Base-by-base conservation (phyloP, 345 rosid species). In the Lumnitzera racemosa region DNA sequence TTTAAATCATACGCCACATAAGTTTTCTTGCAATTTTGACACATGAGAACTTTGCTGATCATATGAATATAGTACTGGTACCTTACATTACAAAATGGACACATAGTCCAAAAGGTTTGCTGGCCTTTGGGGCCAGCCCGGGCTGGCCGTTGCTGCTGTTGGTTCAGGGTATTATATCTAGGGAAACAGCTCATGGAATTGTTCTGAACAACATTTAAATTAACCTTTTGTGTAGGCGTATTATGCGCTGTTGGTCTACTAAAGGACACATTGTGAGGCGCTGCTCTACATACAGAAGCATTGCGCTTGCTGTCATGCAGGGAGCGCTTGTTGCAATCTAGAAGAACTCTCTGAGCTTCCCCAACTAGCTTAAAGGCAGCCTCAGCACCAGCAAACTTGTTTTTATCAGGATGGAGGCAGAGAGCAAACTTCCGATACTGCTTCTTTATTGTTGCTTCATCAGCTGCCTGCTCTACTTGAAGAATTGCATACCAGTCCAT, bases 371-470 rank as follows among this genome's bases (percentile, higher is more conserved):
- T 90, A 69, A 90, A 94, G 48, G 99, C 99, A 65, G 87, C 75
- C 72, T 94, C 99, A 10, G 97, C 96, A 24, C 99, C 96, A 50
- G 97, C 86, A 64, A 90, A 80, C 66, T 81, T 80, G 71, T 86
- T 94, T 73, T 94, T 94, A 72, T 94, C 97, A 2, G 97, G 99
- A 73, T 94, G 99, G 56, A 94, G 96, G 51, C 54, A 72, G 53
- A 94, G 87, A 17, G 99, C 97, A 61, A 83, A 76, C 78, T 84
- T 94, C 71, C 69, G 78, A 56, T 84, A 94, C 78, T 90, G 97
- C 74, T 90, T 94, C 86, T 78, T 90, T 67, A 90, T 88, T 29
- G 82, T 55, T 41, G 64, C 65, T 49, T 86, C 96, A 68, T 90
- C 95, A 12, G 87, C 86, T 6, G 70, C 74, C 24, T 55, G 78